A percentile compares a stretch with the other conserved stretches of the same genome.
phyloP scores from a whole-genome alignment of 2,329 filamentous ascomycete species.

The Coniochaeta pulveracea region DNA sequence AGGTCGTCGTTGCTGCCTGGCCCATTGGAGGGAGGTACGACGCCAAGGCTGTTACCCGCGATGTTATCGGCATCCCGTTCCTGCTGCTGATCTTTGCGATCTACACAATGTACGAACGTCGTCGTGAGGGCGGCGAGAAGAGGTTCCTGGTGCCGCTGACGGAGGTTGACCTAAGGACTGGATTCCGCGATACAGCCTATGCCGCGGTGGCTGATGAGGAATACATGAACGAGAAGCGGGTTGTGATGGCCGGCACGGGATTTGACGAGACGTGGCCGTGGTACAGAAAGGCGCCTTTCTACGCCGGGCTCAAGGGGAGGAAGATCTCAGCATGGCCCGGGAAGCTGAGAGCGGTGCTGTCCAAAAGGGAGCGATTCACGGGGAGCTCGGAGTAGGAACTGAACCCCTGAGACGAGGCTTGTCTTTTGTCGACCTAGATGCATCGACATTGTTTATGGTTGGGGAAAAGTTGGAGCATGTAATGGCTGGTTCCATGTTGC shows the following conservation, averaged over 20 bases:
- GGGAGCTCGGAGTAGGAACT: no score
- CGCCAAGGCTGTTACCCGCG: constrained; percentile 12
- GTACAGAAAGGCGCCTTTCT: not conserved
- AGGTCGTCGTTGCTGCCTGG: constrained; percentile 16
- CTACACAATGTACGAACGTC: constrained; percentile 12
- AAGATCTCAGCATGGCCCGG: no score
- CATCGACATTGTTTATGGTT: no score
- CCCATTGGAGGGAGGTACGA: constrained; percentile 11
- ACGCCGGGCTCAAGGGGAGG: no score
- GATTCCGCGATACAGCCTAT: constrained; percentile 7
- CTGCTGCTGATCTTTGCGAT: constrained; percentile 14
- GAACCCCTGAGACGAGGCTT: no score
- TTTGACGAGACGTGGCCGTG: not conserved
- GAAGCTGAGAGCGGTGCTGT: no score
- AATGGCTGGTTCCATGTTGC: no score
- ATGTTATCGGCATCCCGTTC: constrained; percentile 17
- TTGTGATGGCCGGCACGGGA: not conserved
- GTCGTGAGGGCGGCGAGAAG: constrained; percentile 4
- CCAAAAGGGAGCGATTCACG: no score
- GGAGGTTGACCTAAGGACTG: constrained; percentile 14
- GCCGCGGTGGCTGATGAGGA: constrained; percentile 5
- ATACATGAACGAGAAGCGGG: constrained; percentile 1
- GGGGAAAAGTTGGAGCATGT: no score
- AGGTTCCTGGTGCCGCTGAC: constrained; percentile 12
- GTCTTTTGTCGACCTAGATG: no score